Evolutionary conservation across 768 basidiomycete genomes (phyloP).

Genomic region (Cystofilobasidium macerans): DNA sequence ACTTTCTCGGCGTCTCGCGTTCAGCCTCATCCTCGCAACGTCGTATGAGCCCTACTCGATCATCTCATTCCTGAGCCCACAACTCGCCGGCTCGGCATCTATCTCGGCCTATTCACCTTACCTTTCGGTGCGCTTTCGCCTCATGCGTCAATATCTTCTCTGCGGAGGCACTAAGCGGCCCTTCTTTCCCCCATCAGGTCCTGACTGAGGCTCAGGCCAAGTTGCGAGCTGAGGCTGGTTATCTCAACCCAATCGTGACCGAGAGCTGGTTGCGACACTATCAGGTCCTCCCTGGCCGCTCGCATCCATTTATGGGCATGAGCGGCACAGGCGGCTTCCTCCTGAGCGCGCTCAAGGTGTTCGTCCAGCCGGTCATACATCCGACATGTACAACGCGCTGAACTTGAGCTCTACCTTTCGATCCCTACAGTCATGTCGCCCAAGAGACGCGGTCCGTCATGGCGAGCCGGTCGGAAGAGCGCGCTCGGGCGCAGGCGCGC

Average conservation of each 20-base stretch:
- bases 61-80: constrained; percentile 58
- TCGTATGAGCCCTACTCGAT: constrained; percentile 78
- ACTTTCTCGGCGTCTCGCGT: no score
- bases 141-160: not conserved
- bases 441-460: constrained; percentile 22
- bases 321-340: constrained; percentile 82
- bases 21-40: constrained; percentile 65
- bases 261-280: constrained; percentile 83
- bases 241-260: constrained; percentile 65
- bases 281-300: constrained; percentile 81
- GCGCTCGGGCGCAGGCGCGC: constrained; percentile 9
- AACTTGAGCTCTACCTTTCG: not conserved
- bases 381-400: not conserved
- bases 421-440: constrained; percentile 7
- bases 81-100: constrained; percentile 71
- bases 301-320: constrained; percentile 87
- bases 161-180: no score
- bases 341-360: constrained; percentile 79
- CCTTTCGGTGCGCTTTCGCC: constrained; percentile 47
- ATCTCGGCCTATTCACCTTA: constrained; percentile 79
- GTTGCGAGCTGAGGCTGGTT: constrained; percentile 55
- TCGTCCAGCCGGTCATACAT: constrained; percentile 29
- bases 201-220: constrained; percentile 65
- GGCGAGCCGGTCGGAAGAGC: constrained; percentile 14
- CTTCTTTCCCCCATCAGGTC: constrained; percentile 46